Conservation (phyloP, 2,329 filamentous ascomycete genomes). For the Aspergillus chevalieri region DNA sequence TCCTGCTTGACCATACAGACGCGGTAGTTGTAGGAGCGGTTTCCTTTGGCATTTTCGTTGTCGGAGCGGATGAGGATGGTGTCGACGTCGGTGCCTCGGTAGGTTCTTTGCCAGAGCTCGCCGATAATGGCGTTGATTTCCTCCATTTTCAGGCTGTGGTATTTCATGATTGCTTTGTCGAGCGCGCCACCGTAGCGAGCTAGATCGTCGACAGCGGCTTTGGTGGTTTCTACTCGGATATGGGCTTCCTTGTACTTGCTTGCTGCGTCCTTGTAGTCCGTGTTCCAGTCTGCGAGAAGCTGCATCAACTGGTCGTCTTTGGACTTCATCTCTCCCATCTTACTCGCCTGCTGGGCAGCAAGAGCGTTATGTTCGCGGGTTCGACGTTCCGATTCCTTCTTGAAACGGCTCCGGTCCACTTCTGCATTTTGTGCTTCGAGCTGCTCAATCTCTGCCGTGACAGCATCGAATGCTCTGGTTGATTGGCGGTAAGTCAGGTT, state of each 20-base stretch:
- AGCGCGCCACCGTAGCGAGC: constrained; percentile 75
- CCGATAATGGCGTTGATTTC: constrained; percentile 93
- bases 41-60: constrained; percentile 66
- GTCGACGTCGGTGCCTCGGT: constrained; percentile 95
- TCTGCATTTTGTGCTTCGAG: constrained; percentile 74
- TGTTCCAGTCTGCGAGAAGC: constrained; percentile 72
- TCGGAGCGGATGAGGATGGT: constrained; percentile 93
- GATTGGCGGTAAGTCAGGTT: constrained; percentile 82
- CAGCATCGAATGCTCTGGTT: constrained; percentile 58
- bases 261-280: constrained; percentile 78
- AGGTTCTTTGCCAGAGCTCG: constrained; percentile 95
- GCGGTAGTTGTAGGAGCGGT: constrained; percentile 91
- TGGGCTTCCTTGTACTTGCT: constrained; percentile 77
- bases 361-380: constrained; percentile 64
- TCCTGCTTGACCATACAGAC: constrained; percentile 97
- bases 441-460: constrained; percentile 64
- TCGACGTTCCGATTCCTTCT: constrained; percentile 60
- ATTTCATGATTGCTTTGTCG: constrained; percentile 96
- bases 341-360: constrained; percentile 64
- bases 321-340: constrained; percentile 72
- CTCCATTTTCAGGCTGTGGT: constrained; percentile 94
- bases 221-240: constrained; percentile 85
- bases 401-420: constrained; percentile 71
- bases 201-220: constrained; percentile 86
- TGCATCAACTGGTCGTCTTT: constrained; percentile 75